Conservation (phyloP, 805 yeast genomes). For the Saturnispora hagleri region DNA sequence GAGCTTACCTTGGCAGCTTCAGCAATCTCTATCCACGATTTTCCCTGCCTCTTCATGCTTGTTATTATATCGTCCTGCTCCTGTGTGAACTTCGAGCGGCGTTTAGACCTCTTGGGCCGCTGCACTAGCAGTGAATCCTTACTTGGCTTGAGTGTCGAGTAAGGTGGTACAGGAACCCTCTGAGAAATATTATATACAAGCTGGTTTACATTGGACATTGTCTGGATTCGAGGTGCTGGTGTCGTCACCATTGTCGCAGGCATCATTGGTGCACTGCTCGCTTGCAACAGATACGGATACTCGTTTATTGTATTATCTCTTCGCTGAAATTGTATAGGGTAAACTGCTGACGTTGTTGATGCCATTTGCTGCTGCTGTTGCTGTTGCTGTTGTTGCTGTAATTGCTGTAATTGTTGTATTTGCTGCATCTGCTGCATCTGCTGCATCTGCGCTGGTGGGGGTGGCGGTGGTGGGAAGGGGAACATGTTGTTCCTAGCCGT, state of each 20-base stretch:
- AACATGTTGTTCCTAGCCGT: background rate
- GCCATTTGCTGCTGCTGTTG: constrained; percentile 1
- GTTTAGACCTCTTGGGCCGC: constrained; percentile 38
- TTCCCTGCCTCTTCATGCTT: constrained; percentile 50
- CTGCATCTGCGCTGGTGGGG: background rate
- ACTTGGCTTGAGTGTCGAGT: constrained; percentile 17
- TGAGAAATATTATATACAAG: constrained; percentile 22
- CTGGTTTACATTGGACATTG: constrained; percentile 14
- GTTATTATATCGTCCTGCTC: constrained; percentile 63
- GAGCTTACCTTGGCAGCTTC: constrained; percentile 53
- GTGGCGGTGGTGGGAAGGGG: background rate
- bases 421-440: background rate
- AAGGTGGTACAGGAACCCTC: constrained; percentile 22
- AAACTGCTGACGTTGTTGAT: background rate
- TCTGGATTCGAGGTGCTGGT: background rate
- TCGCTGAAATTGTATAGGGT: background rate
- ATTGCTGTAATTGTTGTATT: background rate
- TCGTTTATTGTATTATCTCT: background rate
- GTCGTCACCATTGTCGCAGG: background rate
- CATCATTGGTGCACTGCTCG: background rate
- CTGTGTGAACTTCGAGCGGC: constrained; percentile 60
- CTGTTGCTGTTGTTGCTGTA: background rate
- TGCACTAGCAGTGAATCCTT: constrained; percentile 16
- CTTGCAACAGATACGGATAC: background rate
- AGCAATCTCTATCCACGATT: constrained; percentile 68